Percentiles rank a stretch among this genome's conserved stretches.
phyloP scores from a whole-genome alignment of 257 asterid species.

The Gentiana dahurica region DNA sequence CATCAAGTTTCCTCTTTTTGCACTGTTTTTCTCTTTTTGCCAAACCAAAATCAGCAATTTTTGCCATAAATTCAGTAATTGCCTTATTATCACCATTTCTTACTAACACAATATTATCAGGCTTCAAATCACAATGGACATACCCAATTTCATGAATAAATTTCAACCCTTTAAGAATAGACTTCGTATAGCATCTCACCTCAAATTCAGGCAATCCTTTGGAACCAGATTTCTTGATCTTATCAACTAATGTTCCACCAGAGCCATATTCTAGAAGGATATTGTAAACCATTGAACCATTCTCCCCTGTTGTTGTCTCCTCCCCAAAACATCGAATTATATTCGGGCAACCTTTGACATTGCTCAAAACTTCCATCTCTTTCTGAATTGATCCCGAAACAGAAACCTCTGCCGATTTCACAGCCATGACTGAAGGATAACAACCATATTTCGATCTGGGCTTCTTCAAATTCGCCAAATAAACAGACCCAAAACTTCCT shows the following conservation, averaged over 20 bases:
- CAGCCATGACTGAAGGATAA: constrained; percentile 73
- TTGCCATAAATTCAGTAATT: constrained; percentile 34
- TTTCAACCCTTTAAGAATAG: constrained; percentile 53
- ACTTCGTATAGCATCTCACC: constrained; percentile 43
- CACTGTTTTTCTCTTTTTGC: constrained; percentile 55
- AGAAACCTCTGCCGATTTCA: constrained; percentile 95
- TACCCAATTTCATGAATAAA: constrained; percentile 52
- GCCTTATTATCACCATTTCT: constrained; percentile 10
- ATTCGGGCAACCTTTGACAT: constrained; percentile 50
- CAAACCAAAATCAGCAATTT: constrained; percentile 82
- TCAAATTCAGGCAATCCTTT: constrained; percentile 55
- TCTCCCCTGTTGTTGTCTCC: constrained; percentile 62
- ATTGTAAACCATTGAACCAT: constrained; percentile 70
- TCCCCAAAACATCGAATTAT: constrained; percentile 73
- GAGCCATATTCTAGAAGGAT: constrained; percentile 79
- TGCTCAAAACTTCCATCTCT: constrained; percentile 60
- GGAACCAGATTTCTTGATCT: constrained; percentile 41
- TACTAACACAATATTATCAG: constrained; percentile 68
- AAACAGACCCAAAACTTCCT: constrained; percentile 87
- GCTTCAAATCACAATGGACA: constrained; percentile 93
- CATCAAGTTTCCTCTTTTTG: constrained; percentile 60
- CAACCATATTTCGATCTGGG: constrained; percentile 61
- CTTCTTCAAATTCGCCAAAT: constrained; percentile 65
- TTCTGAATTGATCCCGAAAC: constrained; percentile 86
- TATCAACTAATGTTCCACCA: constrained; percentile 68